A percentile compares a stretch with the other conserved stretches of the same genome.
These are phyloP conservation scores for Corniculantispora saksenae DNA, from an alignment of 2,329 filamentous ascomycete genomes.

Conservation along the genomic window DNA sequence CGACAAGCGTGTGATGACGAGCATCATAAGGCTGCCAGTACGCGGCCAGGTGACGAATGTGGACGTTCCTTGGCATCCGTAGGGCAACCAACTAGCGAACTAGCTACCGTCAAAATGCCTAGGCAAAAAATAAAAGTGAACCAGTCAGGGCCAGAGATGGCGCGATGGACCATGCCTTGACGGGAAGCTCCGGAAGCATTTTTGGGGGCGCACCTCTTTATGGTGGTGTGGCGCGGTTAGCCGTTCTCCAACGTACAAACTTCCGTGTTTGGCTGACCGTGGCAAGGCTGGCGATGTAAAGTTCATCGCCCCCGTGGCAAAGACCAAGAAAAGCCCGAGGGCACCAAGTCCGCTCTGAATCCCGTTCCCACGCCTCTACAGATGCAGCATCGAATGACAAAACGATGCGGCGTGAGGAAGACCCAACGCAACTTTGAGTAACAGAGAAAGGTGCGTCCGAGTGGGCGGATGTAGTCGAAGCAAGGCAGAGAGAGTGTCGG, in stretches of 20 bases:
- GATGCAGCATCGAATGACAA: no score
- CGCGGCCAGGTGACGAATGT: constrained; percentile 5
- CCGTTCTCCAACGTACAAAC: background rate
- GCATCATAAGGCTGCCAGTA: background rate
- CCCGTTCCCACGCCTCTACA: no score
- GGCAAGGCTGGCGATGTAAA: background rate
- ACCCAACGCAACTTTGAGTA: no score
- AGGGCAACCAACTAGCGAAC: background rate
- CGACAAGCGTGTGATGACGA: background rate
- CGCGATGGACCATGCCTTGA: background rate
- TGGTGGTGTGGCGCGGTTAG: background rate
- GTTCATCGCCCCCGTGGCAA: background rate
- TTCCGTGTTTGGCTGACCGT: no score
- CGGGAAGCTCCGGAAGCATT: background rate
- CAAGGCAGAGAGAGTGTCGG: no score
- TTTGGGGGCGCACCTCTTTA: no score
- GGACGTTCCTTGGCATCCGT: background rate
- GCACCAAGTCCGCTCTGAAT: no score
- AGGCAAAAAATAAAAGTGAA: background rate
- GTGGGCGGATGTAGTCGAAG: no score
- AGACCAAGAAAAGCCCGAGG: no score
- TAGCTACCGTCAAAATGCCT: no score
- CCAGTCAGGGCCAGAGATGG: background rate
- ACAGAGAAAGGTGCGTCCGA: no score
- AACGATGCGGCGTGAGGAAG: no score